phyloP scores from a whole-genome alignment of 2,329 filamentous ascomycete genomes.

The Monosporascus ibericus region DNA sequence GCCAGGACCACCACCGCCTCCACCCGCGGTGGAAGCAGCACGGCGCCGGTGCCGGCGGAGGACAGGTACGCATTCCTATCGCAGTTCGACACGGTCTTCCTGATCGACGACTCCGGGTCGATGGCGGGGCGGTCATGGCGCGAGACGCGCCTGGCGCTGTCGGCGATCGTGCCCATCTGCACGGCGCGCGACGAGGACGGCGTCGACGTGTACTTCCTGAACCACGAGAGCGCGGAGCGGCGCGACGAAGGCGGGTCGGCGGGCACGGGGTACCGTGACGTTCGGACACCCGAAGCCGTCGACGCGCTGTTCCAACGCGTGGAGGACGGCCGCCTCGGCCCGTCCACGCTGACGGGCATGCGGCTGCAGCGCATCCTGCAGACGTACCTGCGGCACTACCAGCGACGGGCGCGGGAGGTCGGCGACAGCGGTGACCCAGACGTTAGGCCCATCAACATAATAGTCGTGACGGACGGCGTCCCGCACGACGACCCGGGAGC shows the following conservation, averaged over 20 bases:
- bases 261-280: slow-evolving; percentile 53
- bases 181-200: slow-evolving; percentile 72
- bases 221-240: slow-evolving; percentile 43
- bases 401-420: slow-evolving; percentile 27
- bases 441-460: slow-evolving; percentile 77
- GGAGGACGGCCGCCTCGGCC: slow-evolving; percentile 35
- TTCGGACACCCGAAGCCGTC: slow-evolving; percentile 53
- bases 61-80: slow-evolving; percentile 53
- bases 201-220: slow-evolving; percentile 84
- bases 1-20: slow-evolving; percentile 1
- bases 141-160: slow-evolving; percentile 62
- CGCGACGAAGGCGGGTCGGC: slow-evolving; percentile 24
- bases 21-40: background rate
- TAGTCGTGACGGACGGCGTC: slow-evolving; percentile 81
- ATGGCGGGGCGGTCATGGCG: slow-evolving; percentile 71
- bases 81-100: slow-evolving; percentile 76
- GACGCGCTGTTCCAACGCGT: slow-evolving; percentile 62
- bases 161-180: slow-evolving; percentile 68
- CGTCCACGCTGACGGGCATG: slow-evolving; percentile 63
- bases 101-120: slow-evolving; percentile 81
- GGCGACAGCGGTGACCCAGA: slow-evolving; percentile 26
- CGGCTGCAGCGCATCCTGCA: slow-evolving; percentile 64
- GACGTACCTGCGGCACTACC: slow-evolving; percentile 58
- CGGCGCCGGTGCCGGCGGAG: background rate
- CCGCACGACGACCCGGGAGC: slow-evolving; percentile 73